A percentile compares a stretch with the other conserved stretches of the same genome.
Evolutionary conservation across 257 asterid species (phyloP).

Genomic region (Buddleja alternifolia): DNA sequence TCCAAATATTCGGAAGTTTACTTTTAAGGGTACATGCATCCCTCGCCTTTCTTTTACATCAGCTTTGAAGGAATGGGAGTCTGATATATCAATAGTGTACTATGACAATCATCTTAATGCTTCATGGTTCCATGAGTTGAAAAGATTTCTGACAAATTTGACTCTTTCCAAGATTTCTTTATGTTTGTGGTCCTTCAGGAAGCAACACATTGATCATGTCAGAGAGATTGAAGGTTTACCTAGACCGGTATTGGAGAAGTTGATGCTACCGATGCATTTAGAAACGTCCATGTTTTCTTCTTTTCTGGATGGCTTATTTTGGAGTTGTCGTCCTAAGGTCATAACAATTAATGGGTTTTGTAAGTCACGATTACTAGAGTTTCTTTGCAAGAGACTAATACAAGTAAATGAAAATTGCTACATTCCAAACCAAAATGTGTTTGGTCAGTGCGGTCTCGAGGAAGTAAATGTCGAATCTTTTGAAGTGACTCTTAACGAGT

Average conservation of each 20-base stretch:
- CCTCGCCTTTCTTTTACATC: neutral
- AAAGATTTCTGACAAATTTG: slow-evolving; percentile 10
- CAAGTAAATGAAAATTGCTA: neutral
- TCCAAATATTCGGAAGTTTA: slow-evolving; percentile 17
- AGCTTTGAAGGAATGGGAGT: slow-evolving; percentile 20
- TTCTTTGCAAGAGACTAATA: neutral
- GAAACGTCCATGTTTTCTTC: neutral
- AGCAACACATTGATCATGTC: neutral
- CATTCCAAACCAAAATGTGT: neutral
- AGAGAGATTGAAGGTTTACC: neutral
- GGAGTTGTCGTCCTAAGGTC: no score
- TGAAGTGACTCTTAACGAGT: neutral
- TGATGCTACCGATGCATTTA: neutral
- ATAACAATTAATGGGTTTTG: no score
- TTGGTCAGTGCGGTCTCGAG: neutral
- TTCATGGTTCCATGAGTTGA: no score
- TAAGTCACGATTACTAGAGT: neutral
- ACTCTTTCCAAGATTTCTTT: slow-evolving; percentile 17
- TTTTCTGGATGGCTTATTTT: slow-evolving; percentile 15
- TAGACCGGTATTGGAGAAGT: neutral
- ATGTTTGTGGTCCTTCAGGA: neutral
- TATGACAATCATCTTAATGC: neutral
- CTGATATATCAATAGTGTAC: neutral
- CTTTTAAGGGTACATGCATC: neutral
- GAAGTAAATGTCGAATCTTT: neutral